Evolutionary conservation across 73 alveolate species (phyloP).

Genomic region (Blepharisma japonicum): DNA sequence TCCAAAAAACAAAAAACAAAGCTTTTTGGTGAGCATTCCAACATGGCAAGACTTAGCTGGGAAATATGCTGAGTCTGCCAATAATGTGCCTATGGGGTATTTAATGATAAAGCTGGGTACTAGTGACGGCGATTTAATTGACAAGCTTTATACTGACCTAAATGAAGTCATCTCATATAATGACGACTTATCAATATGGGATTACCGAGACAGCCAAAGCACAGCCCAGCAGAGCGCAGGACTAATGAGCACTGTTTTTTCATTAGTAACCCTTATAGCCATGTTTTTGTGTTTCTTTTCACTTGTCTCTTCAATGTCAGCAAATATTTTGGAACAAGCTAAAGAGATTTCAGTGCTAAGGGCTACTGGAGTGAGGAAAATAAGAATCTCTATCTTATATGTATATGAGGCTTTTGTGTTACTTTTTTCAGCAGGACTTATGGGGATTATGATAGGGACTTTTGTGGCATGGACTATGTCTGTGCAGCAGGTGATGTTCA

Average conservation of each 20-base stretch:
- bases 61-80: conserved; percentile 29
- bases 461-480: conserved; percentile 95
- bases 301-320: conserved; percentile 93
- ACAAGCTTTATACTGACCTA: background rate
- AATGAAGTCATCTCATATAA: background rate
- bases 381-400: conserved; percentile 70
- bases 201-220: conserved; percentile 41
- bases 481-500: conserved; percentile 78
- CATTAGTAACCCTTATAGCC: conserved; percentile 72
- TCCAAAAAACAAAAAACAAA: background rate
- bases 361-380: conserved; percentile 83
- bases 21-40: background rate
- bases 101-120: background rate
- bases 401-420: conserved; percentile 90
- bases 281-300: conserved; percentile 93
- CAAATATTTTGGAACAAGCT: conserved; percentile 89
- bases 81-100: conserved; percentile 35
- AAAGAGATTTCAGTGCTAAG: conserved; percentile 96
- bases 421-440: conserved; percentile 80
- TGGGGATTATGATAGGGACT: conserved; percentile 93
- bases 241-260: conserved; percentile 68
- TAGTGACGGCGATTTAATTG: background rate
- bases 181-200: conserved; percentile 23
- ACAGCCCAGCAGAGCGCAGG: conserved; percentile 56
- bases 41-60: conserved; percentile 24